phyloP scores from a whole-genome alignment of 257 asterid genomes.

The Plantago elongata region DNA sequence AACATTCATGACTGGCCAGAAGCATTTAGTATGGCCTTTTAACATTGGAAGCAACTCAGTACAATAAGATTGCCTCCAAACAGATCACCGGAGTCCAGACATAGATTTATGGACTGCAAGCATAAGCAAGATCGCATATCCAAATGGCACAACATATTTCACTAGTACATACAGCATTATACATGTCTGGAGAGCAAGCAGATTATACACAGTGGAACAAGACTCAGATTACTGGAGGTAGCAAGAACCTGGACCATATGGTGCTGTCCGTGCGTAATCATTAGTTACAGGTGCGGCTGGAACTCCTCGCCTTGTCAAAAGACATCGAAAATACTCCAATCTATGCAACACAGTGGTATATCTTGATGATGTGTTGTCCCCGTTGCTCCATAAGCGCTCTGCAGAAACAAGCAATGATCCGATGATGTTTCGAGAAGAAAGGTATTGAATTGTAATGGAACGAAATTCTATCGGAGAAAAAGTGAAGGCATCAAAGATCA shows the following conservation, averaged over 20 bases:
- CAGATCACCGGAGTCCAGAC: too few relatives aligned
- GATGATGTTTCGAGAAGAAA: neutral
- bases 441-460: neutral
- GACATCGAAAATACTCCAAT: constrained; percentile 80
- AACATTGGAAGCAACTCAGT: too few relatives aligned
- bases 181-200: too few relatives aligned
- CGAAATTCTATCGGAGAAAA: neutral
- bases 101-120: too few relatives aligned
- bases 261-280: constrained; percentile 57
- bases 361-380: constrained; percentile 34
- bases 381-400: constrained; percentile 82
- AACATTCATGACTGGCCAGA: too few relatives aligned
- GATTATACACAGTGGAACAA: too few relatives aligned
- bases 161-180: too few relatives aligned
- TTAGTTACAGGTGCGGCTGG: constrained; percentile 76
- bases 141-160: too few relatives aligned
- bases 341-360: constrained; percentile 37
- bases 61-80: too few relatives aligned
- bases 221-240: constrained; percentile 47
- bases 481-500: neutral
- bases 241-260: constrained; percentile 74
- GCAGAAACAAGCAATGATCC: constrained; percentile 12
- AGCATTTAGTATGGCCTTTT: too few relatives aligned
- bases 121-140: too few relatives aligned
- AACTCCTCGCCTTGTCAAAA: constrained; percentile 76